Base-by-base conservation (phyloP, 805 yeast species). In the Vanderwaltozyma polyspora region DNA sequence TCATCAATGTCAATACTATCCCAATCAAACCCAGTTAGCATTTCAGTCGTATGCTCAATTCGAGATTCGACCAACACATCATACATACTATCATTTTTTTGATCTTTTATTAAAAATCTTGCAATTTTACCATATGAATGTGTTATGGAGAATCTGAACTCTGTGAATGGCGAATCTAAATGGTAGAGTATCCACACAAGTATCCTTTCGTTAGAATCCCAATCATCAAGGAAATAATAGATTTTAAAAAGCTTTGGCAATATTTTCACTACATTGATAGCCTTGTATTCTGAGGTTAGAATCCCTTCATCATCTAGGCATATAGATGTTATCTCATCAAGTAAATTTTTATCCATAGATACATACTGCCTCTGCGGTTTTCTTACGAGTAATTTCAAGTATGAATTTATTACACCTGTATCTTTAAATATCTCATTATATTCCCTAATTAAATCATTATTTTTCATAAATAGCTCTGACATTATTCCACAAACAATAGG, bases 61-160 rank as follows among this genome's bases (percentile, higher is more conserved):
- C 63, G 44, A 10, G 56, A 51, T 2, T 42, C 42, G 3, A 63
- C 40, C 10, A 59, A 37, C 8, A 52, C 51, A 5, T 16, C 14
- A 0, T 52, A 40, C 11, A 49, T 37, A 1, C 50, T 46, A 2
- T 39, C 16, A 8, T 47, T 41, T 8, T 46, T 55, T 14, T 48
- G 55, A 0, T 41, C 35, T 1, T 61, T 56, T 12, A 70, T 42
- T 3, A 62, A 43, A 5, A 45, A 39, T 12, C 34, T 25, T 0
- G 52, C 33, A 9, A 83, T 49, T 29, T 72, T 63, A 5, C 80
- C 71, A 19, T 80, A 52, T 17, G 77, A 74, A 49, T 79, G 80
- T 1, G 95, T 81, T 23, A 78, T 60, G 1, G 74, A 61, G 41
- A 76, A 77, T 34, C 95, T 59, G 3, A 79, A 67, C 2, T 62